Evolutionary conservation across 169 alveolate genomes (phyloP), one percentile per base, ranked within the genome.

Genomic region (Cryptosporidium baileyi): DNA sequence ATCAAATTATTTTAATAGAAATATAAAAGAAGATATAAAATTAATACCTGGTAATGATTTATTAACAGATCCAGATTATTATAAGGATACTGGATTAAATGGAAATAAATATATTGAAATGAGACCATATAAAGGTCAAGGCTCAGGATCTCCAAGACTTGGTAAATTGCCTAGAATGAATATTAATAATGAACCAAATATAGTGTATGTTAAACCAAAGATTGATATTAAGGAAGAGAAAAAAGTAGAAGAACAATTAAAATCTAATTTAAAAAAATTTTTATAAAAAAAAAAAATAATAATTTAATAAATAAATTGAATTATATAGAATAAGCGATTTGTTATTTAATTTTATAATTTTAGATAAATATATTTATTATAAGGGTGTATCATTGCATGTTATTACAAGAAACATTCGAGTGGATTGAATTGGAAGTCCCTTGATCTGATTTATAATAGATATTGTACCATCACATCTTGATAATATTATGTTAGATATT

Each of bases 401-500:
- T 24, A 74, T 74, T 36, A 74, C 85, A 24, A 74, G 85, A 57
- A 74, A 74, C 67, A 74, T 51, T 0, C 85, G 52, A 40, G 85
- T 74, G 17, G 85, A 36, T 17, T 57, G 85, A n/a, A 74, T 54
- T 19, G 85, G 85, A 36, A 74, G 36, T 54, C 85, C 85, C 57
- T 74, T 74, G 45, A 61, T 74, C 36, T 74, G 85, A 41, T 36
- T 52, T 22, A 74, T 54, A 11, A 74, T 74, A n/a, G 85, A 74
- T 19, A 74, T 74, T 26, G 85, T 74, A 3, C 85, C 85, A 57
- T 74, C 85, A 22, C 85, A 74, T 41, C 85, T 74, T n/a, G 85
- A 60, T 45, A 74, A 28, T 7, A 74, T 54, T 7, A 74, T 74
- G 38, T 51, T 57, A 19, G 85, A 54, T 7, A 57, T 3, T 22